Percentiles rank a stretch among this genome's conserved stretches.
phyloP scores from a whole-genome alignment of 2,329 filamentous ascomycete genomes.

The Neonectria ditissima region DNA sequence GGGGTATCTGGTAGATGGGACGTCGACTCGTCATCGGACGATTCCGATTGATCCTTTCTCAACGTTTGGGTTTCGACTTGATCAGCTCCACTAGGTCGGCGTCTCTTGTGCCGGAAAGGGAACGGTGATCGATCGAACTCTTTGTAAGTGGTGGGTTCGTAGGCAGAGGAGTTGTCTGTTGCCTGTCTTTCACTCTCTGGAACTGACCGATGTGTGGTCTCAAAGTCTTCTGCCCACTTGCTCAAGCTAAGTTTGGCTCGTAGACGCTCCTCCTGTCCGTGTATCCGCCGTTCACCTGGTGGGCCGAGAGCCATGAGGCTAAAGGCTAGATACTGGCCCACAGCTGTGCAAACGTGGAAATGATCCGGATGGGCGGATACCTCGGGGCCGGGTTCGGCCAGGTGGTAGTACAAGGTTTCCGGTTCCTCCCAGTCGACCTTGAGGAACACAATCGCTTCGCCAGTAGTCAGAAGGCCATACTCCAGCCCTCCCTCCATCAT shows the following conservation, averaged over 20 bases:
- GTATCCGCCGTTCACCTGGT: not conserved
- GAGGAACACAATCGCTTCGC: slow-evolving; percentile 24
- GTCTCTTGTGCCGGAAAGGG: not conserved
- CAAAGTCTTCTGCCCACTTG: slow-evolving; percentile 9
- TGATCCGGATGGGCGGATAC: slow-evolving; percentile 5
- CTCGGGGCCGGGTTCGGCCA: slow-evolving; percentile 10
- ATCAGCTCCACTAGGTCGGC: too few species aligned
- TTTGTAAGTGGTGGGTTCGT: not conserved
- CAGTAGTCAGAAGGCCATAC: slow-evolving; percentile 52
- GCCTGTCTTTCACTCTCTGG: too few species aligned
- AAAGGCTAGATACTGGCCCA: slow-evolving; percentile 24
- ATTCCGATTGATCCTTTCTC: too few species aligned
- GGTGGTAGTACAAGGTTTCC: slow-evolving; percentile 13
- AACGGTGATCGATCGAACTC: not conserved
- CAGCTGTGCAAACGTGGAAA: slow-evolving; percentile 3
- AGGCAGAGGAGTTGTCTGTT: not conserved
- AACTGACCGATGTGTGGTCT: not conserved
- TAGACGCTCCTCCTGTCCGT: slow-evolving; percentile 18
- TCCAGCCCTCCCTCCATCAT: slow-evolving; percentile 60
- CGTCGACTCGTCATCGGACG: too few species aligned
- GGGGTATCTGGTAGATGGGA: too few species aligned
- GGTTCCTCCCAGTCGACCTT: slow-evolving; percentile 26
- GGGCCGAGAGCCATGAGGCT: slow-evolving; percentile 20
- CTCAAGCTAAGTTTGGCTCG: slow-evolving; percentile 2
- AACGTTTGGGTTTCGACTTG: too few species aligned